Evolutionary conservation across 2,329 filamentous ascomycete species (phyloP), one percentile per base, ranked within the genome.

Genomic region (Trichophaea hybrida): DNA sequence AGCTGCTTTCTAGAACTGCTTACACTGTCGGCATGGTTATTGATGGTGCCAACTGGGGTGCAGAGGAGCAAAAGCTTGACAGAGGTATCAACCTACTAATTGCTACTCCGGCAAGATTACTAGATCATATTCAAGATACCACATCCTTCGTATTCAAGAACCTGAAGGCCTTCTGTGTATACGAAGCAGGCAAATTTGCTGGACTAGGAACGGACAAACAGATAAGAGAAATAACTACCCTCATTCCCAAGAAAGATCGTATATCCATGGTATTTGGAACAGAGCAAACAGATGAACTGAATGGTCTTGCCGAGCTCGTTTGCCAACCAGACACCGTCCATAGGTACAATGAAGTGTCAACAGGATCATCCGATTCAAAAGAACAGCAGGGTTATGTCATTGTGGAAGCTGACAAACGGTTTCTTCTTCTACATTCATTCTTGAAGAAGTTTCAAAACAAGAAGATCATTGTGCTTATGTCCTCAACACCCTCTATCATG

Each of bases 361-460:
- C 10, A 5, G 53, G 10, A 8, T 31, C 24, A 13, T 8, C 37
- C 10, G 32, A 5, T 10, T 24, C 53, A 6, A 32, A 17, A 15
- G 31, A 40, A 33, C 31, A 40, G n/a, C 61, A 64, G 49, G 63
- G 61, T 5, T 65, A 65, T 40, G 63, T 64, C 17, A 50, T 55
- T 10, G 57, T 64, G 15, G 52, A 61, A n/a, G 46, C 63, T 8
- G 63, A 64, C 4, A 64, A 64, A 17, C 61, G 63, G 10, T 64
- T 65, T 43, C 24, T 65, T 12, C 32, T 65, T 24, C 61, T 65
- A 10, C 53, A 58, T 17, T 64, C 63, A 13, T 65, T 65, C 24
- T 51, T 64, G 50, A 64, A 65, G 57, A 64, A 61, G 40, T 65
- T 65, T 37, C 62, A 61, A 24, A 57, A 55, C 44, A 65, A 65